Evolutionary conservation across 140 eudicot species (phyloP), one percentile per base, ranked within the genome.

Genomic region (Flaveria floridana): DNA sequence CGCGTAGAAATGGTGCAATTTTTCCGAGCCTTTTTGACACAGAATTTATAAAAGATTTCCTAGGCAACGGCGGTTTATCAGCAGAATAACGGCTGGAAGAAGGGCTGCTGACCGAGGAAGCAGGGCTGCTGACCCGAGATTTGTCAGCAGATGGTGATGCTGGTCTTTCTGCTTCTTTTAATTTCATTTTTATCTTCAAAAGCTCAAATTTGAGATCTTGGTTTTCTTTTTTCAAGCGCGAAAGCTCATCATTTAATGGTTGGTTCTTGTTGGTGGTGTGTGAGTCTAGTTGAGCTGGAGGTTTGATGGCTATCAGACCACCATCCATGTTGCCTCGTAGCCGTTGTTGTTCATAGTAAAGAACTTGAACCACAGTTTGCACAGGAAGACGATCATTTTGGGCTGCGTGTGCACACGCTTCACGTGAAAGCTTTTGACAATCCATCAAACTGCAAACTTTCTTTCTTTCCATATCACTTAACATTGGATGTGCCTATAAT

Each of bases 351-450:
- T 94, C 99, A 71, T 88, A 71, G 90, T 94, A 94, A 44, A 94
- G 99, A 13, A 91, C 97, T 80, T 94, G 99, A 66, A 90, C 95
- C 1, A 85, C 95, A 0, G 92, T 94, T 67, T 94, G 99, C 9
- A 84, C 95, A 2, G 99, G 97, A 15, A 94, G 95, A 12, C 99
- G 84, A 65, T 88, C 96, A 57, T 94, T 94, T 69, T 94, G 91
- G 82, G 97, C 99, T 3, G 99, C 99, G 74, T 94, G 99, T 0
- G 96, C 97, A 58, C 97, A 94, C 14, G 99, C 99, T 77, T 87
- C 95, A 3, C 97, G 84, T 0, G 99, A 90, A 2, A 94, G 94
- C 78, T 90, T 94, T 67, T 87, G 96, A 65, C 99, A 90, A 81
- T 94, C 97, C 99, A 94, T 90, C 50, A 88, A 84, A 63, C 96